phyloP scores from a whole-genome alignment of 148 eudicot species.

The Limonium bicolor region DNA sequence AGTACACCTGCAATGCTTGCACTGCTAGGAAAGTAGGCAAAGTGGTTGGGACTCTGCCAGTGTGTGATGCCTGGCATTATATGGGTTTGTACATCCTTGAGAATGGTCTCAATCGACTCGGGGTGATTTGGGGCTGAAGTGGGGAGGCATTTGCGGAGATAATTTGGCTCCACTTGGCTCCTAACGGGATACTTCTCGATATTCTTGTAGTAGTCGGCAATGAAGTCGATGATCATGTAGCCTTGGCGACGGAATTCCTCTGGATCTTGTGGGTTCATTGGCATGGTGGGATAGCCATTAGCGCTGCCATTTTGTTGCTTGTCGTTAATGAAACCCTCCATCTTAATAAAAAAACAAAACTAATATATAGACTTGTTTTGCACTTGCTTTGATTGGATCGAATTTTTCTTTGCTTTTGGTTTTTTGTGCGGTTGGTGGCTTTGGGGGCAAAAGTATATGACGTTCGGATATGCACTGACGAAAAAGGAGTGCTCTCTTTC shows the following conservation, averaged over 20 bases:
- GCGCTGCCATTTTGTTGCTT: too few relatives aligned
- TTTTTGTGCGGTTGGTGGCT: too few relatives aligned
- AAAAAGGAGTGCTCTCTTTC: too few relatives aligned
- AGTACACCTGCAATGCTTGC: constrained; percentile 87
- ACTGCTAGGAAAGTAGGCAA: constrained; percentile 78
- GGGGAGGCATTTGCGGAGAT: constrained; percentile 67
- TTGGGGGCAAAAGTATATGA: too few relatives aligned
- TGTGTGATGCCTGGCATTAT: constrained; percentile 91
- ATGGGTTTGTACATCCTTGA: constrained; percentile 64
- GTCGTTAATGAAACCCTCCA: too few relatives aligned
- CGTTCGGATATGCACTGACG: too few relatives aligned
- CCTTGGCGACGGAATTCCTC: constrained; percentile 24
- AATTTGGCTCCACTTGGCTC: constrained; percentile 91
- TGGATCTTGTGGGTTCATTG: constrained; percentile 25
- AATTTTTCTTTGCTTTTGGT: too few relatives aligned
- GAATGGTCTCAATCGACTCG: constrained; percentile 60
- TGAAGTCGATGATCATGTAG: constrained; percentile 80
- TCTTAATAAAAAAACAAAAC: too few relatives aligned
- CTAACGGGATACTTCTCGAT: constrained; percentile 77
- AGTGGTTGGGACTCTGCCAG: constrained; percentile 92
- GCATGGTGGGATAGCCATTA: too few relatives aligned
- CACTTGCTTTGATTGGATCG: too few relatives aligned
- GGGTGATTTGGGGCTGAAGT: constrained; percentile 64
- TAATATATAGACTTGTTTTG: too few relatives aligned
- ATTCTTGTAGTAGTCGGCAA: constrained; percentile 87